These are phyloP conservation scores for Parastagonospora avenae DNA, from an alignment of 2,329 filamentous ascomycete species.

Conservation along the genomic window DNA sequence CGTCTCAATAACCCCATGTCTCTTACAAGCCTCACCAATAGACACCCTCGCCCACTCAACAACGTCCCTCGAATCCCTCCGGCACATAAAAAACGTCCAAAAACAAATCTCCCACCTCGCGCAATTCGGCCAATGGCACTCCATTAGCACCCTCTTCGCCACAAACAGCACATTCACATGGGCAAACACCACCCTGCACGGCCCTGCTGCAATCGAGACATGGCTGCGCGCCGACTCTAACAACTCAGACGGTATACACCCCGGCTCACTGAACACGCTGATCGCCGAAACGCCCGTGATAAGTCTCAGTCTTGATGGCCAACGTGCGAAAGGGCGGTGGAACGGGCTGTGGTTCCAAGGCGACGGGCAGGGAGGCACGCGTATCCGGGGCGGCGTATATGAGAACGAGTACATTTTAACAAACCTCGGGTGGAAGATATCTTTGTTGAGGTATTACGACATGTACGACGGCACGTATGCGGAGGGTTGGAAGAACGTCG, in stretches of 20 bases:
- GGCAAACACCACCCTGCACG: slow-evolving; percentile 21
- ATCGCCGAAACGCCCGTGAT: slow-evolving; percentile 28
- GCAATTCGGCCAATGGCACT: slow-evolving; percentile 19
- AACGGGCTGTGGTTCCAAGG: slow-evolving; percentile 29
- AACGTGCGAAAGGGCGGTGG: slow-evolving; percentile 27
- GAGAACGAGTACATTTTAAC: slow-evolving; percentile 27
- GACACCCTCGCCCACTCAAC: slow-evolving; percentile 20
- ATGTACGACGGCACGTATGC: slow-evolving; percentile 27
- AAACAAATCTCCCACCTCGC: slow-evolving; percentile 24
- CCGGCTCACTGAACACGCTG: slow-evolving; percentile 22
- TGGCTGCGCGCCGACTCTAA: slow-evolving; percentile 23
- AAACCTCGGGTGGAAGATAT: slow-evolving; percentile 20
- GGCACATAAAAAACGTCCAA: slow-evolving; percentile 29
- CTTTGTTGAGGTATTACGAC: slow-evolving; percentile 23
- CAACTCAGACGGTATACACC: slow-evolving; percentile 22
- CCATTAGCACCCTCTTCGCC: slow-evolving; percentile 21
- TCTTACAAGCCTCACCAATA: slow-evolving; percentile 3
- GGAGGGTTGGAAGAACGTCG: slow-evolving; percentile 28
- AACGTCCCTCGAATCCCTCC: slow-evolving; percentile 27
- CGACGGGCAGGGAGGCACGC: slow-evolving; percentile 22
- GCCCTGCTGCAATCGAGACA: slow-evolving; percentile 11
- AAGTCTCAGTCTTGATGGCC: slow-evolving; percentile 22
- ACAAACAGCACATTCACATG: slow-evolving; percentile 20
- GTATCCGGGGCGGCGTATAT: slow-evolving; percentile 30
- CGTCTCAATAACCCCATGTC: too few relatives aligned